Base-by-base conservation (phyloP, 164 flowering plant genomes). In the Magnolia kwangsiensis region DNA sequence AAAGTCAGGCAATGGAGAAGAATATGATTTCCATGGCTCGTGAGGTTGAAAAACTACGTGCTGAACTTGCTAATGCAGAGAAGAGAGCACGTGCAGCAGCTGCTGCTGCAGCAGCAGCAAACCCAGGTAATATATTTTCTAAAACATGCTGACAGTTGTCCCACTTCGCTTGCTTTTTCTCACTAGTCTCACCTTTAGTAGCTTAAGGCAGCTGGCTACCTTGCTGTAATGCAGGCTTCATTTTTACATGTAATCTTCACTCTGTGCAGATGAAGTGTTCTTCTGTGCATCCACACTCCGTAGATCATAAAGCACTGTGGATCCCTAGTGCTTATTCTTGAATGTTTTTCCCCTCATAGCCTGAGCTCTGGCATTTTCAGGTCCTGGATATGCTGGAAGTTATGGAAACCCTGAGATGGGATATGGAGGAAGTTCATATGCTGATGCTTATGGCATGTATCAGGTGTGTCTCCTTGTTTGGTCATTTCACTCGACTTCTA, bases 21-120 rank as follows among this genome's bases (percentile, higher is more conserved):
- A 82, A 80, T 72, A 85, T 86, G 85, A 50, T 64, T 16, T 65
- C 85, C 50, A 69, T 94, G 87, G 82, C 84, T 51, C 83, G 78
- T 51, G 94, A 91, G 70, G 71, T 91, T 66, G 88, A 90, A 29
- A 90, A 83, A 67, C 73, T 94, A 37, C 88, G 76, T 11, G 81
- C 82, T 31, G 93, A 91, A 80, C 86, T 92, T 80, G 90, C 88
- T 45, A 80, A 89, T 83, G 88, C 91, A 59, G 90, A 90, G 81
- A 90, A 87, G 84, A 85, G 88, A 80, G 89, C 89, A 61, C 84
- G 84, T 72, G 92, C 85, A 16, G 87, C 84, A 11, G 87, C 89
- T 27, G 88, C 86, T n/a, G 84, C 86, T n/a, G 84, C 76, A 11
- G 74, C 85, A 0, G 84, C 86, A 13, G 87, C 87, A 5, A 84